Evolutionary conservation across 768 basidiomycete genomes (phyloP), one percentile per base, ranked within the genome.

Genomic region (Boletus tomentosulus): DNA sequence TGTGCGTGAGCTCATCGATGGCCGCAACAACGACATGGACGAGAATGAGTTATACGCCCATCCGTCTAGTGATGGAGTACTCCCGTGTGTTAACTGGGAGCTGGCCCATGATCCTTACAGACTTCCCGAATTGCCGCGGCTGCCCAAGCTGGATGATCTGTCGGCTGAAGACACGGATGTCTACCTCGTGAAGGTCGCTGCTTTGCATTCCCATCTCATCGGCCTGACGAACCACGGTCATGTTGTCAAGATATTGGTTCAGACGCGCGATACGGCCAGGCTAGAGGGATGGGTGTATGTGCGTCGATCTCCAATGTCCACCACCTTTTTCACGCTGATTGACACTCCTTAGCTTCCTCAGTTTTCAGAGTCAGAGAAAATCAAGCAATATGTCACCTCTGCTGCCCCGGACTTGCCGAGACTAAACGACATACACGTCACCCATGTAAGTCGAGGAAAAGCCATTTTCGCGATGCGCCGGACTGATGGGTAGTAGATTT

Each of bases 161-260:
- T 49, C 59, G 46, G 59, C 63, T 39, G 57, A 67, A 30, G 63
- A 68, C 33, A 52, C 65, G 43, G 66, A 69, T 31, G 73, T 71
- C 13, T 77, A 76, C 65, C 76, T 97, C 35, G 76, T 92, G 33
- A 85, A 91, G 69, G 85, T 98, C 42, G 94, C 92, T 9, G 87
- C 83, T 4, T 78, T 92, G 56, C 84, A 90, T 50, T 74, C 76
- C 46, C 79, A 83, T 59, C 66, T 97, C 27, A 72, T 96, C 54
- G 94, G 87, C 12, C 71, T 98, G 61, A 94, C 92, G 13, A 84
- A 87, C 62, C 71, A 79, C 34, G 90, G 90, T 0, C 87, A 90
- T 64, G 87, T 95, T 46, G 72, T 91, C 57, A 83, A 83, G 62
- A 84, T 83, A 61, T 58, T 74, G 31, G 74, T 84, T 37, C 61